Evolutionary conservation across 208 protist species (phyloP).

Genomic region (Wallacemonas sp.): DNA sequence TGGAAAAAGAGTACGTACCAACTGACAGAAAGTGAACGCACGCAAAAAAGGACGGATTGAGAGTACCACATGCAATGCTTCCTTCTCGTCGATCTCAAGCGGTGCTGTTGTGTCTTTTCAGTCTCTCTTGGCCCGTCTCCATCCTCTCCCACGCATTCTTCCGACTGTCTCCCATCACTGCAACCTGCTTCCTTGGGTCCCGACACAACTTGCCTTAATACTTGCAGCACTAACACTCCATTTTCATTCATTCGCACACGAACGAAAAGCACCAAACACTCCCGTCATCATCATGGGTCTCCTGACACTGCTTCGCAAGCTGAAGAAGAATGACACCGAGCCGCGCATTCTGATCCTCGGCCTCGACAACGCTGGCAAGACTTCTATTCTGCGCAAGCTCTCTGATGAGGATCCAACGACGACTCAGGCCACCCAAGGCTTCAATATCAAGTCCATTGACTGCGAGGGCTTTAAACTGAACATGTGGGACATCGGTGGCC

Average conservation of each 20-base stretch:
- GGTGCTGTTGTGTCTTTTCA: no score
- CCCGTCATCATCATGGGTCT: slow-evolving; percentile 89
- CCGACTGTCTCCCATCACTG: no score
- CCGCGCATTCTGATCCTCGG: slow-evolving; percentile 96
- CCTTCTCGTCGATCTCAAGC: no score
- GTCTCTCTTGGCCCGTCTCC: not conserved
- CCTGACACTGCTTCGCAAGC: slow-evolving; percentile 90
- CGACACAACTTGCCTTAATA: no score
- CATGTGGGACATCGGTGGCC: slow-evolving; percentile 98
- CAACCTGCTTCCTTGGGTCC: no score
- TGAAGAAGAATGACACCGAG: slow-evolving; percentile 94
- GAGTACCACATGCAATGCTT: no score
- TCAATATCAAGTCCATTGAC: slow-evolving; percentile 98
- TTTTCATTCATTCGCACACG: not conserved
- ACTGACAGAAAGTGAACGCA: no score
- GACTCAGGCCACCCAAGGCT: slow-evolving; percentile 97
- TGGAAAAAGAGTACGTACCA: no score
- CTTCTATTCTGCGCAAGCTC: slow-evolving; percentile 96
- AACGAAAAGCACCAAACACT: slow-evolving; percentile 1
- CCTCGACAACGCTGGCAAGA: slow-evolving; percentile 99
- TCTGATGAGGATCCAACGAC: slow-evolving; percentile 94
- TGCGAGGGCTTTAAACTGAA: slow-evolving; percentile 97
- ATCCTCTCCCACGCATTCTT: no score
- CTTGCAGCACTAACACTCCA: not conserved
- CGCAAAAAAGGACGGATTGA: no score